These are phyloP conservation scores for Psilocybe subaeruginosa DNA, from an alignment of 768 basidiomycete genomes.

Conservation along the genomic window DNA sequence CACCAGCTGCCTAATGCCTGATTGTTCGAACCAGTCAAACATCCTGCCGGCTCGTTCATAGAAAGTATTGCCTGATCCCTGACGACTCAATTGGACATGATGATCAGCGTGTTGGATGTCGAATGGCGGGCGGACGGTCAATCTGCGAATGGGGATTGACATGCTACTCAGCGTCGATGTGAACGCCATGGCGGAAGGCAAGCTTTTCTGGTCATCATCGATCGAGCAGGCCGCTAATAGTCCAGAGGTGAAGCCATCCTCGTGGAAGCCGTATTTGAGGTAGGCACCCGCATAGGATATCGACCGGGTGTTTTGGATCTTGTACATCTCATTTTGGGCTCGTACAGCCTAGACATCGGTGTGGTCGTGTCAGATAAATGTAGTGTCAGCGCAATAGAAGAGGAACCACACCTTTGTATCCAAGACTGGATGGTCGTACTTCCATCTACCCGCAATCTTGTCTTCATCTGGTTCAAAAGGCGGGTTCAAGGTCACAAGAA, in stretches of 20 bases:
- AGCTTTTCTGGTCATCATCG: conserved; percentile 22
- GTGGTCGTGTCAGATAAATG: neutral
- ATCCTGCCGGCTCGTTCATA: conserved; percentile 27
- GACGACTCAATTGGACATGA: conserved; percentile 26
- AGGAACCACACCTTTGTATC: conserved; percentile 43
- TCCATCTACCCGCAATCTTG: conserved; percentile 52
- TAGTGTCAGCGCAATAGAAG: neutral
- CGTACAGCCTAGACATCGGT: conserved; percentile 45
- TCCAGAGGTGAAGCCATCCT: conserved; percentile 69
- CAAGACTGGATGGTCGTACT: conserved; percentile 73
- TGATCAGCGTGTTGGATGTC: conserved; percentile 43
- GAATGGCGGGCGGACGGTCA: conserved; percentile 42
- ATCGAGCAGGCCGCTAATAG: conserved; percentile 39
- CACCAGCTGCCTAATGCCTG: conserved; percentile 31
- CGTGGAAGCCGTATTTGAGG: conserved; percentile 80
- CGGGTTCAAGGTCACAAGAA: conserved; percentile 76
- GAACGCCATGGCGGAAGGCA: conserved; percentile 16
- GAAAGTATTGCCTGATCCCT: conserved; percentile 15
- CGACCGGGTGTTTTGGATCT: conserved; percentile 64
- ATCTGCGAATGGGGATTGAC: conserved; percentile 24
- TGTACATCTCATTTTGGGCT: conserved; percentile 53
- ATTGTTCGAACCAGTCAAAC: conserved; percentile 44
- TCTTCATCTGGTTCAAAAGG: conserved; percentile 57
- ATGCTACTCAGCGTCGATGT: conserved; percentile 13
- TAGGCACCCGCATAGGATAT: conserved; percentile 75